A percentile compares a stretch with the other conserved stretches of the same genome.
These are phyloP conservation scores for Aspergillus luchuensis DNA, from an alignment of 2,329 filamentous ascomycete genomes.

Conservation along the genomic window DNA sequence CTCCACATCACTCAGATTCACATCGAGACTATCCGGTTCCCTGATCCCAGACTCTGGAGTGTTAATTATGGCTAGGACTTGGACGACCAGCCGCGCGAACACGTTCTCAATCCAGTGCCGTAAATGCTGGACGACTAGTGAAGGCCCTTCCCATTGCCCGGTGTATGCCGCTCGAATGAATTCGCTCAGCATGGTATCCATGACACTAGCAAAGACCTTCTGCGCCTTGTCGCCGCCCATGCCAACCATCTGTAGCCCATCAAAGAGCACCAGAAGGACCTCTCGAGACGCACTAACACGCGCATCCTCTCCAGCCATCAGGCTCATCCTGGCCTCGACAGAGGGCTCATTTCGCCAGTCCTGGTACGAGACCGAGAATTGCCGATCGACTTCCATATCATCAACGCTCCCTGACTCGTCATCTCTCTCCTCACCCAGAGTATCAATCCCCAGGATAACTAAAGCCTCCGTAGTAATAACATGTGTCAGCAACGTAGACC, in stretches of 20 bases:
- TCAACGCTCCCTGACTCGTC: slow-evolving; percentile 27
- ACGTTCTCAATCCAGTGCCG: slow-evolving; percentile 58
- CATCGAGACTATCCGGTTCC: slow-evolving; percentile 30
- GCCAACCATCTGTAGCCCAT: slow-evolving; percentile 54
- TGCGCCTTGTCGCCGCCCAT: slow-evolving; percentile 58
- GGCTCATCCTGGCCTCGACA: slow-evolving; percentile 27
- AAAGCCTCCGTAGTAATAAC: slow-evolving; percentile 49
- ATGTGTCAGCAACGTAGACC: slow-evolving; percentile 48
- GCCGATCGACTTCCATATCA: slow-evolving; percentile 42
- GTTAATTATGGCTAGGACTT: slow-evolving; percentile 49
- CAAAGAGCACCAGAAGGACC: slow-evolving; percentile 44
- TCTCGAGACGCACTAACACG: slow-evolving; percentile 35
- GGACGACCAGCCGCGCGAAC: slow-evolving; percentile 55
- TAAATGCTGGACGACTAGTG: slow-evolving; percentile 52
- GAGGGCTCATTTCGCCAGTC: slow-evolving; percentile 40
- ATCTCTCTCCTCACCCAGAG: slow-evolving; percentile 27
- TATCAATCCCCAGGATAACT: slow-evolving; percentile 45
- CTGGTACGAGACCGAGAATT: slow-evolving; percentile 41
- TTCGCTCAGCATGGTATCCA: slow-evolving; percentile 59
- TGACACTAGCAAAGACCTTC: slow-evolving; percentile 59
- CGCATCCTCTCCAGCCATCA: slow-evolving; percentile 39
- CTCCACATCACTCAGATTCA: slow-evolving; percentile 48
- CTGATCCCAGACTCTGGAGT: slow-evolving; percentile 26
- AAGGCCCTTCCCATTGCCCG: slow-evolving; percentile 57
- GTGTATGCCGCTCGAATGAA: slow-evolving; percentile 60